Evolutionary conservation across 345 rosid genomes (phyloP), one percentile per base, ranked within the genome.

Genomic region (Ricinus communis): DNA sequence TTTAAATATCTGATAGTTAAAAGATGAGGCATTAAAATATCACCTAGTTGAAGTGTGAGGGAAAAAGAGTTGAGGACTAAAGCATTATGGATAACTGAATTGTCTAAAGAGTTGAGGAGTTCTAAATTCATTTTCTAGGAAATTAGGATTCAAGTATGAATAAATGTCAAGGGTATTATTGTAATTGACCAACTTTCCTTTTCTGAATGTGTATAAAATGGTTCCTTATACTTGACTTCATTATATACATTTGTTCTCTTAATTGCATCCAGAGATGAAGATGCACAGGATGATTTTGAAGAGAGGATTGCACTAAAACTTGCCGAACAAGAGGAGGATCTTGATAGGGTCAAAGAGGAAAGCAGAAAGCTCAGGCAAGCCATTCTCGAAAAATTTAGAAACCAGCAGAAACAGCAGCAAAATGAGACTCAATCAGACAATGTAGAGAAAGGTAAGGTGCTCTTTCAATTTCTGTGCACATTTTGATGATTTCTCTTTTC

Each of bases 331-430:
- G 97, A 89, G 74, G 98, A 92, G 22, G 93, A 96, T 73, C 71
- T 96, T n/a, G 82, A 87, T 62, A 89, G 82, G 81, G 85, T 96
- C 43, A 95, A 83, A 87, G 96, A 89, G 81, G 95, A 93, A 82
- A 96, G 99, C 77, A 88, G 96, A 84, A 89, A 85, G 82, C 80
- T 86, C 72, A 88, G 82, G 81, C 86, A 89, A 66, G 98, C 95
- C 63, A 89, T 96, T 78, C 73, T 93, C 74, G 92, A 85, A 76
- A 91, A 91, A 72, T 73, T 88, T 79, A 91, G 74, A 79, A 85
- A 82, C 75, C 78, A 82, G 88, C 81, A 83, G 27, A 55, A 69
- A 65, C 75, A 82, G 84, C 86, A 86, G 75, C 80, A 81, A 64
- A 82, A 47, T 54, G 84, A 76, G 54, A 24, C 80, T 65, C 74